Conservation (phyloP, 140 eudicot species). For the Stevia rebaudiana region DNA sequence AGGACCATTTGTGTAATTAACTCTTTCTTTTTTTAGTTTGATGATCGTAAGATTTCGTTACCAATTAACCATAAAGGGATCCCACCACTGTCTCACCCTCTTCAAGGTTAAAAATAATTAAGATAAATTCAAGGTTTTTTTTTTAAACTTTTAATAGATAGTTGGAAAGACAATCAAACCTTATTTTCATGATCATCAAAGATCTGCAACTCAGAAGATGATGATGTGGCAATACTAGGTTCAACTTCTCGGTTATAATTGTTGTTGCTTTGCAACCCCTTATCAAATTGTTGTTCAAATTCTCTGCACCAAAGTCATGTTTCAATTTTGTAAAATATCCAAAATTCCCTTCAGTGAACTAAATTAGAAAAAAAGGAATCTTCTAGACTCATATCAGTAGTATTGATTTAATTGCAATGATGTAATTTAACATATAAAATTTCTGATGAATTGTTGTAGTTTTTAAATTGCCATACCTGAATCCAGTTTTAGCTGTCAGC, state of each 20-base stretch:
- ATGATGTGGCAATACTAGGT: constrained; percentile 31
- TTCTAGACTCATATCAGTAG: constrained; percentile 2
- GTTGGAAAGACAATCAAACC: constrained; percentile 27
- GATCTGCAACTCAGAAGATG: constrained; percentile 36
- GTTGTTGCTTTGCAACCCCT: constrained; percentile 53
- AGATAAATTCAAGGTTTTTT: background rate
- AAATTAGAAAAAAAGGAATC: background rate
- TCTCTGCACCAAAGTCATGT: constrained; percentile 49
- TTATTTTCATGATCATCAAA: constrained; percentile 40
- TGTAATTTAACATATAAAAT: background rate
- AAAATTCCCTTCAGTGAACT: constrained; percentile 1
- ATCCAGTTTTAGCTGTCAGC: constrained; percentile 91
- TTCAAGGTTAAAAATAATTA: no score
- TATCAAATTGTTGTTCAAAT: constrained; percentile 95
- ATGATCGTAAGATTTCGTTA: no score
- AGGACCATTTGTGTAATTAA: no score
- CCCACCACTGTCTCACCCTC: no score
- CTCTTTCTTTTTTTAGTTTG: no score
- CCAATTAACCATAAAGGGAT: no score
- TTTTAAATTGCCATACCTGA: constrained; percentile 46
- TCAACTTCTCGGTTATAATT: constrained; percentile 42
- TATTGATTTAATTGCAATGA: background rate
- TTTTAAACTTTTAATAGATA: background rate
- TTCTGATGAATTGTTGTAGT: background rate
- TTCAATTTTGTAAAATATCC: background rate